These are phyloP conservation scores for Phytophthora constricta DNA, from an alignment of 352 stramenopile genomes.

Conservation along the genomic window DNA sequence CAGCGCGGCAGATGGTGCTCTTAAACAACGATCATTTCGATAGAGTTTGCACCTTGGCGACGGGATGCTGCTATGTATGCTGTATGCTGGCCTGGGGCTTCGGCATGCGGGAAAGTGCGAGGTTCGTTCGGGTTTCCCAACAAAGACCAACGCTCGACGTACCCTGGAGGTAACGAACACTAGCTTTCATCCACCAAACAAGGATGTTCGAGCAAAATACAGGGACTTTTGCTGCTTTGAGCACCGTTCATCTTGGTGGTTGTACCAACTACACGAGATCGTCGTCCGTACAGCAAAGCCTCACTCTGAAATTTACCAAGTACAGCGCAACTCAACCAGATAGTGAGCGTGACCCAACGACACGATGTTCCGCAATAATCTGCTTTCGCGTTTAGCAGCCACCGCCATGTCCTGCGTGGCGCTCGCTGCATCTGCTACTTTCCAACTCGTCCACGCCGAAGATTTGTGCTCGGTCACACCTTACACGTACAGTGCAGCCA, in stretches of 20 bases:
- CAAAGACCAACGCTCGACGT: neutral
- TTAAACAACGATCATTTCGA: too few relatives aligned
- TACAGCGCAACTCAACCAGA: conserved; percentile 9
- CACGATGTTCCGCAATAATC: conserved; percentile 16
- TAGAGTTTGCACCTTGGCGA: neutral
- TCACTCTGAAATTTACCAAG: conserved; percentile 31
- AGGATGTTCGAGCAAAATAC: neutral
- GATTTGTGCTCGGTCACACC: conserved; percentile 46
- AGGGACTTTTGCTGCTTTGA: neutral
- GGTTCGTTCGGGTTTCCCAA: neutral
- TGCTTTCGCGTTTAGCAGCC: conserved; percentile 15
- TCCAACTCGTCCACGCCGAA: conserved; percentile 13
- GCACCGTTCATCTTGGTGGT: conserved; percentile 1
- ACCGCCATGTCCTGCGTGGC: conserved; percentile 25
- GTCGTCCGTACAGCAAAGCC: conserved; percentile 6
- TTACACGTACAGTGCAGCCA: conserved; percentile 37
- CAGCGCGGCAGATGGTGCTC: neutral
- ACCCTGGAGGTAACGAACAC: neutral
- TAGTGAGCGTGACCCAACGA: conserved; percentile 9
- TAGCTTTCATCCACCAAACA: neutral
- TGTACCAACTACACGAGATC: neutral
- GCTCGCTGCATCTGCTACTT: conserved; percentile 21
- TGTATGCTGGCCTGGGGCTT: too few relatives aligned
- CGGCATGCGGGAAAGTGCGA: neutral
- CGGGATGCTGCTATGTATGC: neutral